Evolutionary conservation across 1,284 basidiomycete species (phyloP).

Genomic region (Irpex sp.): DNA sequence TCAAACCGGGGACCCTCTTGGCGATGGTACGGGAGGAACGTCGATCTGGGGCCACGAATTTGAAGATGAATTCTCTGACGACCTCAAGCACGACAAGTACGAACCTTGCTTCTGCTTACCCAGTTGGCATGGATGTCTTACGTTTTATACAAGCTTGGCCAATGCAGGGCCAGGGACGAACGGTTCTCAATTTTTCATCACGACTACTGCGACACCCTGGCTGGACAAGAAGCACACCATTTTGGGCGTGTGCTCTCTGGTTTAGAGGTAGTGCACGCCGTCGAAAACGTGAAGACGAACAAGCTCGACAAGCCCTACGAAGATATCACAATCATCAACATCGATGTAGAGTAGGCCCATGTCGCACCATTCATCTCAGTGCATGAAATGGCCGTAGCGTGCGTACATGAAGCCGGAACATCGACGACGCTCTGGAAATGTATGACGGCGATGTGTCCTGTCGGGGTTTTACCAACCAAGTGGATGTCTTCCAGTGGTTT

Average conservation of each 20-base stretch:
- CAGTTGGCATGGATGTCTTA: no score
- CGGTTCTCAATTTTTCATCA: constrained; percentile 98
- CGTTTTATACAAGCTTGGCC: constrained; percentile 98
- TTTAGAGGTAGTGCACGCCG: constrained; percentile 53
- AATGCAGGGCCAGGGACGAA: constrained; percentile 94
- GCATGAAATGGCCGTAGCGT: no score
- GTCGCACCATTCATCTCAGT: no score
- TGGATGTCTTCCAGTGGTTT: no score
- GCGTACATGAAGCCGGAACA: no score
- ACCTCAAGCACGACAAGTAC: constrained; percentile 85
- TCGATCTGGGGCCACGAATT: constrained; percentile 94
- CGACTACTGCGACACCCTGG: constrained; percentile 93
- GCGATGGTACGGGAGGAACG: constrained; percentile 95
- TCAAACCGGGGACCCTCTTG: constrained; percentile 95
- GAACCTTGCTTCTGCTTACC: constrained; percentile 11
- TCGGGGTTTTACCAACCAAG: no score
- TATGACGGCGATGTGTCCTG: no score
- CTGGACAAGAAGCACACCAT: constrained; percentile 96
- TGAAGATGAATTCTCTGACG: constrained; percentile 92
- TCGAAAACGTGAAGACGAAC: constrained; percentile 64
- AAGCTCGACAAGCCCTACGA: constrained; percentile 86
- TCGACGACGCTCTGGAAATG: no score
- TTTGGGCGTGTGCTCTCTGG: constrained; percentile 75
- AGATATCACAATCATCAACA: constrained; percentile 84
- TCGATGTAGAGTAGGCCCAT: constrained; percentile 56